Conservation (phyloP, 192 early-diverging fungal species). For the Thamnidium elegans region DNA sequence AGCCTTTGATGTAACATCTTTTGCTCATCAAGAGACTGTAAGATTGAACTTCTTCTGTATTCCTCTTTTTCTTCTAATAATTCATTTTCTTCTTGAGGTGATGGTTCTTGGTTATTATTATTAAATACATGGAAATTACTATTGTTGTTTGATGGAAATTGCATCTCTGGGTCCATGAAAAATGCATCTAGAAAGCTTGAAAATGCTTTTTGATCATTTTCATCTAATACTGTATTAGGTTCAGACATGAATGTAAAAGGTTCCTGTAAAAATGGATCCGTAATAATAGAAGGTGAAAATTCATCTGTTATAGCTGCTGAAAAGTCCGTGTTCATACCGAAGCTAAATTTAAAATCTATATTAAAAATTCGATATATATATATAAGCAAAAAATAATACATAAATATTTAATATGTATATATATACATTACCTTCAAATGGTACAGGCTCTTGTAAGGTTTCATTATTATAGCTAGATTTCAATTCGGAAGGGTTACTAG, state of each 20-base stretch:
- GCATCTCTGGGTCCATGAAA: conserved; percentile 44
- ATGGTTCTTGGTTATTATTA: neutral
- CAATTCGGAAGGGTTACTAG: neutral
- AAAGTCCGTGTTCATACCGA: conserved; percentile 33
- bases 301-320: conserved; percentile 29
- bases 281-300: neutral
- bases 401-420: neutral
- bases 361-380: neutral
- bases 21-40: conserved; percentile 20
- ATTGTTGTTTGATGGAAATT: neutral
- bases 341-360: conserved; percentile 38
- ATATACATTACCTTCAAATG: conserved; percentile 32
- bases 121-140: neutral
- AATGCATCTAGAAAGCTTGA: conserved; percentile 50
- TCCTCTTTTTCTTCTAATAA: conserved; percentile 27
- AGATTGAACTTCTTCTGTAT: conserved; percentile 12
- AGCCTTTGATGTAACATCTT: conserved; percentile 13
- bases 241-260: conserved; percentile 1
- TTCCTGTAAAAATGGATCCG: conserved; percentile 10
- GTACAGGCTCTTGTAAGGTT: conserved; percentile 24
- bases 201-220: conserved; percentile 46
- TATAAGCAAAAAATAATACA: neutral
- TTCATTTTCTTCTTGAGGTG: neutral
- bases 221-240: conserved; percentile 27
- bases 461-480: neutral